Base-by-base conservation (phyloP, 73 alveolate genomes). In the Effrenium voratum region DNA sequence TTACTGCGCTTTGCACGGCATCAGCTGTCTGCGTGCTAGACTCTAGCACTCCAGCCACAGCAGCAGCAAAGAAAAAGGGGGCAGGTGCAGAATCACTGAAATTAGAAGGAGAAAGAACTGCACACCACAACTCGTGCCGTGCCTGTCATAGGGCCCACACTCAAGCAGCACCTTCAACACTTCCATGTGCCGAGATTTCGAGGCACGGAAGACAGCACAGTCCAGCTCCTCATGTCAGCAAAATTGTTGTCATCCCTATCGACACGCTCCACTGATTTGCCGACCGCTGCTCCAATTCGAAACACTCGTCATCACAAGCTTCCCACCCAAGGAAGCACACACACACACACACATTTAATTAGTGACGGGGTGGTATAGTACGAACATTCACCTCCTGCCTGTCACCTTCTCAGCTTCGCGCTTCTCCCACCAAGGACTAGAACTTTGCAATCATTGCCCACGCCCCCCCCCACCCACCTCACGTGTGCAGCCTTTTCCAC, bases 161-260 rank as follows among this genome's bases (percentile, higher is more conserved):
- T 76, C 57, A 44, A 76, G 40, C 57, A 41, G 28, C 38, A 43
- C 40, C 5, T 10, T 43, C 28, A 76, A 36, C 59, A 43, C 96
- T 4, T 49, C 96, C 75, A 88, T 88, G 55, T 88, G 96, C 4
- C 96, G 73, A 28, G 86, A 85, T 15, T 47, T 49, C 13, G 96
- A 85, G 15, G 86, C 96, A 13, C 96, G 96, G 57, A 88, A 88
- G 52, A 88, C 5, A 6, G 96, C 49, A 43, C 96, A 88, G 40
- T 88, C 96, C 28, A 88, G 46, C 75, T 87, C 93, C 93, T 82
- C 26, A 28, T 30, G 28, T 22, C 41, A 24, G 1, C 6, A 24
- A 41, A 2, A 36, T 8, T 10, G 87, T 3, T n/a, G 30, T 15
- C 32, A 15, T 5, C 15, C 47, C 16, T 63, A 34, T 34, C 8